Percentiles rank a stretch among this genome's conserved stretches.
Conservation (phyloP, 345 rosid genomes). For the Citrus australasica region DNA sequence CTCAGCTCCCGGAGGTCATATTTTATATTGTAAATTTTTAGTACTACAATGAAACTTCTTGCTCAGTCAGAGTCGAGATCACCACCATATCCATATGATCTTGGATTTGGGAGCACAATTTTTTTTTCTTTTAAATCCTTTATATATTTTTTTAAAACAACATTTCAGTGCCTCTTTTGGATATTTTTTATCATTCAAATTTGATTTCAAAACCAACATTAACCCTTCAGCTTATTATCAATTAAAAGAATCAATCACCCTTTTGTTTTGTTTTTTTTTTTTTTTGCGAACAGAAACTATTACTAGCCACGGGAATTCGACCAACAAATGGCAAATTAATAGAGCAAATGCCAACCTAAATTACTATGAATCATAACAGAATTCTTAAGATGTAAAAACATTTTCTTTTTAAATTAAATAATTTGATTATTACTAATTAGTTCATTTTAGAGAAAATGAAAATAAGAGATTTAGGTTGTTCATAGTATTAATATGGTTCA, state of each 20-base stretch:
- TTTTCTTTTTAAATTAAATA: not conserved
- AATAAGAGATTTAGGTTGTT: not conserved
- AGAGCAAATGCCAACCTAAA: not conserved
- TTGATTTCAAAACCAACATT: not conserved
- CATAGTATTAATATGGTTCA: too few relatives aligned
- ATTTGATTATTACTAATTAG: not conserved
- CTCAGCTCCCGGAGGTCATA: too few relatives aligned
- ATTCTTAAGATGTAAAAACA: not conserved
- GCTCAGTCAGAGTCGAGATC: too few relatives aligned
- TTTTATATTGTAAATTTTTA: too few relatives aligned
- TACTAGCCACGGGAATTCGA: not conserved
- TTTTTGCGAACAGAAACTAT: not conserved
- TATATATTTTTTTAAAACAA: not conserved
- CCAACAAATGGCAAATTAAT: not conserved
- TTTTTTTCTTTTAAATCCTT: too few relatives aligned
- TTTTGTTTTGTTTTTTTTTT: too few relatives aligned
- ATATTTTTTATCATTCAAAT: slow-evolving; percentile 3
- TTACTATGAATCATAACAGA: not conserved
- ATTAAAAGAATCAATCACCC: too few relatives aligned
- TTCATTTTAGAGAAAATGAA: not conserved
- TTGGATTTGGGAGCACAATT: not conserved
- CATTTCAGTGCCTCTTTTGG: not conserved
- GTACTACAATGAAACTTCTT: too few relatives aligned
- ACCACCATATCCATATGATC: too few relatives aligned
- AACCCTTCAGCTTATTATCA: too few relatives aligned